Conservation (phyloP, 2,329 filamentous ascomycete species). For the Chaetomiaceae sp. region DNA sequence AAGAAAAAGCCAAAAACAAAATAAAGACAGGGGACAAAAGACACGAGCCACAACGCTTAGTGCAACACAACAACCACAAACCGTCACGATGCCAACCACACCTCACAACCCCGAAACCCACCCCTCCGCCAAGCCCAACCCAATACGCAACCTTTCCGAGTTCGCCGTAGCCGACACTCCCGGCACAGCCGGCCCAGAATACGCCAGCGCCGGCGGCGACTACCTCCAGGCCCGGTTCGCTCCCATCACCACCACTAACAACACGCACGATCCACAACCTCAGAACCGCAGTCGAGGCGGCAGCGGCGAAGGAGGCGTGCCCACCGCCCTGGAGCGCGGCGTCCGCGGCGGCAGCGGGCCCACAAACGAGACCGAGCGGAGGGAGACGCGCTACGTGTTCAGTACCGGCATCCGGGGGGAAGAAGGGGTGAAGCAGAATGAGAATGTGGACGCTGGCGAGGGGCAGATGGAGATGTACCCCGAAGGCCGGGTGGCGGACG, state of each 20-base stretch:
- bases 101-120: background rate
- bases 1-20: too few species aligned
- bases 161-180: constrained; percentile 26
- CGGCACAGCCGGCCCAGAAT: background rate
- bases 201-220: background rate
- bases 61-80: background rate
- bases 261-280: background rate
- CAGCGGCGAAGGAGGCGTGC: background rate
- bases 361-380: background rate
- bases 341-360: constrained; percentile 1
- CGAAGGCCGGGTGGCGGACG: constrained; percentile 15
- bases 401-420: too few species aligned
- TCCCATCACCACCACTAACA: background rate
- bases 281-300: background rate
- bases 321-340: background rate
- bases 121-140: constrained; percentile 8
- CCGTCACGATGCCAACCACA: background rate
- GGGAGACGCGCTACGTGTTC: too few species aligned
- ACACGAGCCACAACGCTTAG: background rate
- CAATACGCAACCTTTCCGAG: constrained; percentile 23
- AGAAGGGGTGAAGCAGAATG: constrained; percentile 15
- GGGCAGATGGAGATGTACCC: constrained; percentile 16
- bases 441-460: constrained; percentile 16
- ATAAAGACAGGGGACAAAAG: too few species aligned
- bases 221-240: constrained; percentile 15